Evolutionary conservation across 768 basidiomycete species (phyloP).

Genomic region (Lactarius pseudohatsudake): DNA sequence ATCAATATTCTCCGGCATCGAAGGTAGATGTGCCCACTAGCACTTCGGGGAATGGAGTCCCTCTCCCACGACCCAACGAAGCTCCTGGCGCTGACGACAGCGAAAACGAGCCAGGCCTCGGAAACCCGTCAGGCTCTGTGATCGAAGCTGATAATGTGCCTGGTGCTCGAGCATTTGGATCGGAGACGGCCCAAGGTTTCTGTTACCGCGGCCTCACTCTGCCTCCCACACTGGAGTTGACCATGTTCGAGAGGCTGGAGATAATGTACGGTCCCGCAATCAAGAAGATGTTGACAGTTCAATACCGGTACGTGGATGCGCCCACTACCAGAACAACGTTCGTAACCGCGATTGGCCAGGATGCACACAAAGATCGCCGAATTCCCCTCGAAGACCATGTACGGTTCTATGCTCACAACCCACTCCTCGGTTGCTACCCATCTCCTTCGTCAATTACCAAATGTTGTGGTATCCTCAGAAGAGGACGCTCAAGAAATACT

Average conservation of each 20-base stretch:
- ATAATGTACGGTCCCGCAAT: conserved; percentile 79
- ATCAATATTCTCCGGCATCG: not conserved
- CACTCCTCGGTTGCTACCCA: conserved; percentile 70
- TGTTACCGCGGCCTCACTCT: conserved; percentile 43
- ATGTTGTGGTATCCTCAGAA: conserved; percentile 48
- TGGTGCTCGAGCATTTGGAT: not conserved
- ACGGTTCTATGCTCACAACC: conserved; percentile 66
- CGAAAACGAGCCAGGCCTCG: not conserved
- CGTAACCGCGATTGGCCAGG: conserved; percentile 39
- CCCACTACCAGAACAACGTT: conserved; percentile 1
- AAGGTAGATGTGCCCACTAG: not conserved
- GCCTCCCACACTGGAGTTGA: conserved; percentile 77
- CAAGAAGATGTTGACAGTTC: conserved; percentile 85
- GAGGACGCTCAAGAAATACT: conserved; percentile 74
- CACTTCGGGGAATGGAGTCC: not conserved
- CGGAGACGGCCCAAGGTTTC: not conserved
- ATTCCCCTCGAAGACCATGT: conserved; percentile 84
- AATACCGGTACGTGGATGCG: conserved; percentile 67
- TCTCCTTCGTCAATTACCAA: conserved; percentile 69
- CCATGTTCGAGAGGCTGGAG: conserved; percentile 91
- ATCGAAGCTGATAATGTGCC: not conserved
- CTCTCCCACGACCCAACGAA: not conserved
- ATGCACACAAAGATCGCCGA: conserved; percentile 86
- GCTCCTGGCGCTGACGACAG: not conserved
- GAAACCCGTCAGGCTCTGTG: not conserved